phyloP scores from a whole-genome alignment of 441 rosid genomes.

The Eutrema salsugineum region DNA sequence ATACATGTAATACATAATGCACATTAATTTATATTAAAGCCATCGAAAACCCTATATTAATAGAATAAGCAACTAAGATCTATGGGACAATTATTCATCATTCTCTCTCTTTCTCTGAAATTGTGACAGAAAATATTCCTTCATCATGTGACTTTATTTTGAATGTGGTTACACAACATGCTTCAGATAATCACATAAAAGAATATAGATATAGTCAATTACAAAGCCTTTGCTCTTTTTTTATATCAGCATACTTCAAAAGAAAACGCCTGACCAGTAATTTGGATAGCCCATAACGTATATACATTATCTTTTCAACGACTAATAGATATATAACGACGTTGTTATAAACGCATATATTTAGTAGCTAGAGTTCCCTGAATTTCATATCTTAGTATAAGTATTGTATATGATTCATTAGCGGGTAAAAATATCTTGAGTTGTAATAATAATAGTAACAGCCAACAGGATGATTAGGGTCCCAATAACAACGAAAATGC shows the following conservation, averaged over 20 bases:
- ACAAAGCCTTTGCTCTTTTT: not conserved
- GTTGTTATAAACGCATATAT: not conserved
- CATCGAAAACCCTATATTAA: not conserved
- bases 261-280: not conserved
- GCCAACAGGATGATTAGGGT: not conserved
- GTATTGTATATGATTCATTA: not conserved
- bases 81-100: constrained; percentile 19
- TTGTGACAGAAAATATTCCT: constrained; percentile 28
- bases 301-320: not conserved
- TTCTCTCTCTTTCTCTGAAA: constrained; percentile 13
- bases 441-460: not conserved
- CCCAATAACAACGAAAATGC: not conserved
- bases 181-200: not conserved
- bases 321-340: not conserved
- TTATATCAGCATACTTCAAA: not conserved
- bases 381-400: constrained; percentile 2
- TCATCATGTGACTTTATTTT: constrained; percentile 30
- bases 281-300: not conserved
- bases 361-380: not conserved
- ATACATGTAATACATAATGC: not conserved
- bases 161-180: constrained; percentile 22
- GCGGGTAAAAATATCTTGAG: not conserved
- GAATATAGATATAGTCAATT: not conserved
- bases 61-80: constrained; percentile 21
- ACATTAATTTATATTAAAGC: not conserved